These are phyloP conservation scores for Agrostemma githago DNA, from an alignment of 148 eudicot genomes.

Conservation along the genomic window DNA sequence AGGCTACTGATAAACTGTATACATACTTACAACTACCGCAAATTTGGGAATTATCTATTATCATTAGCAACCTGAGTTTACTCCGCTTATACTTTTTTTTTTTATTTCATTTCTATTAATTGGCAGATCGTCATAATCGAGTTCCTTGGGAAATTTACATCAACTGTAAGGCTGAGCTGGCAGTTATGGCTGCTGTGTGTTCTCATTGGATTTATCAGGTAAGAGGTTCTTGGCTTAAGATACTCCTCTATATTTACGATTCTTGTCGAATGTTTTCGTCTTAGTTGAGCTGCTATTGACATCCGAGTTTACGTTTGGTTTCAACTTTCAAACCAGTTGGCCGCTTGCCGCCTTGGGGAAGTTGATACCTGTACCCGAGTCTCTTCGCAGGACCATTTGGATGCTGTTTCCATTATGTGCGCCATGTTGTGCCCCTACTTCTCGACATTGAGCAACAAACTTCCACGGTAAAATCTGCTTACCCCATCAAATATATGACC, in stretches of 20 bases:
- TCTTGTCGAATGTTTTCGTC: background rate
- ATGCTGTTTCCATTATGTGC: background rate
- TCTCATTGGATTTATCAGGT: constrained; percentile 71
- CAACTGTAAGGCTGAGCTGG: constrained; percentile 81
- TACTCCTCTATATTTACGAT: background rate
- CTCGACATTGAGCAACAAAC: background rate
- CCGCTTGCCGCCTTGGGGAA: constrained; percentile 82
- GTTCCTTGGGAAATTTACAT: constrained; percentile 80
- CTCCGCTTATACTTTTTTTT: background rate
- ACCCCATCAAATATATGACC: background rate
- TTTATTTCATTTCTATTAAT: background rate
- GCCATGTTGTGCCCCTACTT: background rate
- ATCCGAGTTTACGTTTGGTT: background rate
- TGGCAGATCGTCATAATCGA: constrained; percentile 65
- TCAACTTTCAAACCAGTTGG: constrained; percentile 45
- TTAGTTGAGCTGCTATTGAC: background rate
- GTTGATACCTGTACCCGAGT: constrained; percentile 65
- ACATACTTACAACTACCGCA: background rate
- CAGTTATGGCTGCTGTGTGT: constrained; percentile 72
- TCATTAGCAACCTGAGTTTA: background rate
- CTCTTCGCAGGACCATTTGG: constrained; percentile 38
- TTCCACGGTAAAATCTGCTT: background rate
- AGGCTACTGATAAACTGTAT: background rate
- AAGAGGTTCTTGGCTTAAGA: background rate
- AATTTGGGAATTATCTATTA: background rate